phyloP scores from a whole-genome alignment of 179 eudicot species.

The Pouteria campechiana region DNA sequence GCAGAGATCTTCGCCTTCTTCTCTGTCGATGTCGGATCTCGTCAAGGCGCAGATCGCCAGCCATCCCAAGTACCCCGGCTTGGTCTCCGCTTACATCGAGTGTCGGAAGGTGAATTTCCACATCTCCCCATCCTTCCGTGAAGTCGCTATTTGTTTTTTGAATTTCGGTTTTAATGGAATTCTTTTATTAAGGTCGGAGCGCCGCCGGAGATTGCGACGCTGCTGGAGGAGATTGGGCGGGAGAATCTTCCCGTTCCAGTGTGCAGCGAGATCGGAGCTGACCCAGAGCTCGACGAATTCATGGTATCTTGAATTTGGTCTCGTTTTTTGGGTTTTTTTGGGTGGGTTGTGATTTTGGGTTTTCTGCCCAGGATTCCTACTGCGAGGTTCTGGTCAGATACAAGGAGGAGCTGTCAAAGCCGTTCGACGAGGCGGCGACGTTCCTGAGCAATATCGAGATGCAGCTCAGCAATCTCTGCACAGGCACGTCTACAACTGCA shows the following conservation, averaged over 20 bases:
- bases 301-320: slow-evolving; percentile 7
- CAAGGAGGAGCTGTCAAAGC: slow-evolving; percentile 18
- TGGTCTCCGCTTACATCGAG: slow-evolving; percentile 26
- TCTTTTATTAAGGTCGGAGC: slow-evolving; percentile 32
- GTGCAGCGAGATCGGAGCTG: slow-evolving; percentile 10
- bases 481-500: slow-evolving; percentile 7
- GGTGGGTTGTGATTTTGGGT: too few species aligned
- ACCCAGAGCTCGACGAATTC: slow-evolving; percentile 22
- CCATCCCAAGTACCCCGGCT: slow-evolving; percentile 37
- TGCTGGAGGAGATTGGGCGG: slow-evolving; percentile 11
- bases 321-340: background rate
- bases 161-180: too few species aligned
- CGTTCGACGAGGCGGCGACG: slow-evolving; percentile 19
- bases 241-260: slow-evolving; percentile 5
- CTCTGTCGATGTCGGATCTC: slow-evolving; percentile 26
- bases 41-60: slow-evolving; percentile 37
- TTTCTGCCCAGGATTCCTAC: slow-evolving; percentile 20
- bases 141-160: too few species aligned
- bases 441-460: slow-evolving; percentile 15
- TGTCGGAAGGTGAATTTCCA: slow-evolving; percentile 44
- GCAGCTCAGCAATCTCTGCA: slow-evolving; percentile 21
- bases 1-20: too few species aligned
- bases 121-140: too few species aligned
- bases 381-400: slow-evolving; percentile 17
- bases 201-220: slow-evolving; percentile 15